Base-by-base conservation (phyloP, 768 basidiomycete species). In the Phaffia tasmanica region DNA sequence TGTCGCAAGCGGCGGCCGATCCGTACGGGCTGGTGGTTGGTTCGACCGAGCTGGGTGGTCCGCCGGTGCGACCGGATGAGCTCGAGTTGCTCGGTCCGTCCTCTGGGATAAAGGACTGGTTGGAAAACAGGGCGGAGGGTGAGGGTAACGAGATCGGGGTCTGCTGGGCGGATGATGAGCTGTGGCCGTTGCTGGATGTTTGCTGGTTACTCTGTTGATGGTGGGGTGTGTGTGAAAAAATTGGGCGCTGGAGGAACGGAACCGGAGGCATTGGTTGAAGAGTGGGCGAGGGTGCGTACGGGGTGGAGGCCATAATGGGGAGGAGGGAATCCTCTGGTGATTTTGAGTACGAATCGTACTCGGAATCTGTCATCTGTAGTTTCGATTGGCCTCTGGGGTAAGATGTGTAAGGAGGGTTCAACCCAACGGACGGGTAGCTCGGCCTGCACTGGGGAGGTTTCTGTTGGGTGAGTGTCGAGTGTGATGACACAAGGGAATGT, bases 1-100 rank as follows among this genome's bases (percentile, higher is more conserved):
- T 55, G 46, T 65, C 64, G 42, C 46, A 55, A 5, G 56, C 50
- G 25, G 29, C 46, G 64, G n/a, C 57, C 0, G 64, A 57, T 14
- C 64, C 64, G 64, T 65, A 65, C 23, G 23, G 3, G 8, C n/a
- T n/a, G 57, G 57, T 7, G 6, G 57, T 42, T 23, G 27, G 11
- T 6, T 23, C 57, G 8, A 14, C 57, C n/a, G 55, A 7, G 21
- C 55, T 29, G 19, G 9, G 47, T 29, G 56, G 18, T 46, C n/a
- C 61, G 15, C 30, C 5, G 16, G 9, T 25, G 42, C 49, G 27
- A 62, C 19, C 27, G 23, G 25, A 30, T 23, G 11, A 30, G 49
- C 54, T 62, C 47, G 64, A 55, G 51, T 35, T 19, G 21, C 56
- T 42, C 35, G 42, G 62, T 25, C 53, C 53, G 48, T 58, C 21